Base-by-base conservation (phyloP, 148 eudicot species). In the Vaccinium macrocarpon region DNA sequence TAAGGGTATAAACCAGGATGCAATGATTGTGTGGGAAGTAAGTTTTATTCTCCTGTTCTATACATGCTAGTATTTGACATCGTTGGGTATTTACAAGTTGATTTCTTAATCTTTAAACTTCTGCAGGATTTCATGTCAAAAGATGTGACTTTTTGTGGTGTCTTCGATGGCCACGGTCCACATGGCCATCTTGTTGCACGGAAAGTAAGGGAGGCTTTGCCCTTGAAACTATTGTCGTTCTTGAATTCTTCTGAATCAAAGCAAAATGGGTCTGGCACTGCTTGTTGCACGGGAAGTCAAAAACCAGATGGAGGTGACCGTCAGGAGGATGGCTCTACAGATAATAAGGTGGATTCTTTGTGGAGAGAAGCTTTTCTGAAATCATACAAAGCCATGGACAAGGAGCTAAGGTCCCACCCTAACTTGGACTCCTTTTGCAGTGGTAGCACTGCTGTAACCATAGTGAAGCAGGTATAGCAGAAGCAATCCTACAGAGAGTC, bases 11-110 rank as follows among this genome's bases (percentile, higher is more conserved):
- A 97, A 97, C 86, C 99, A 97, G 88, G 99, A 97, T 87, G 98
- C 99, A 83, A 97, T 97, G 99, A 92, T 97, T 82, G 99, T 95
- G 78, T 97, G 99, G 99, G 99, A 97, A 89, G 99, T 97, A 88
- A 89, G 98, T 93, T 62, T 42, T 25, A 8, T 27, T 71, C 51
- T 55, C 51, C 25, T 79, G 42, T 79, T 55, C 18, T 51, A 8
- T 35, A n/a, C 19, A 64, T 42, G 8, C 23, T 23, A n/a, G n/a
- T n/a, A 76, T 21, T 32, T 82, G 25, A 29, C 23, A 55, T 77
- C 27, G 38, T 18, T 52, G 46, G 56, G 79, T 42, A 75, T 62
- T 32, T 51, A 50, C 72, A 74, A 78, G 49, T 74, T 79, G 23
- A 51, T 62, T 78, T 50, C 75, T 79, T 75, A 66, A 56, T 52